Evolutionary conservation across 108 stramenopile genomes (phyloP), one percentile per base, ranked within the genome.

Genomic region (Nannochloropsis granulata): DNA sequence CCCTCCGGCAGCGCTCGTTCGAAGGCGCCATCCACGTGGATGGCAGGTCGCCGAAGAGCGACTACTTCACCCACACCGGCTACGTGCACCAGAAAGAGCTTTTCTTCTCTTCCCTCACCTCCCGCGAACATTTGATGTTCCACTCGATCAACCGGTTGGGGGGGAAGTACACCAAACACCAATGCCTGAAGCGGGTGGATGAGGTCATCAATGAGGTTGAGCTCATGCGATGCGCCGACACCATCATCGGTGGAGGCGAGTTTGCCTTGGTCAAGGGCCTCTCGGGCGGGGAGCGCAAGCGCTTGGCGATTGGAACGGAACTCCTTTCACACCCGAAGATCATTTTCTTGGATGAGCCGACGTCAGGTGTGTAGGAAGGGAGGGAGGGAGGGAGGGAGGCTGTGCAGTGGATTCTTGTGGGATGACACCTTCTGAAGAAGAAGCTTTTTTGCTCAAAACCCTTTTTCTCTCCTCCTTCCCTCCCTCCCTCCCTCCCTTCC

Each of bases 181-280:
- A 71, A 11, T 71, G 56, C 56, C 16, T 71, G 56, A 71, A 80
- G 23, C 86, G 94, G 23, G 91, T 92, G 5, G 82, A 93, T 16
- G 84, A 90, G 78, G 93, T 95, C 91, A 82, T 96, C 43, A 82
- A 83, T 0, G 92, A 94, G 80, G 87, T 96, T 24, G 94, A 94
- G 24, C 25, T 93, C 93, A 44, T 91, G 91, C 89, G 93, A 88
- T 84, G 93, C 90, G 80, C 88, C 90, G 45, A 90, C 91, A 56
- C 92, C 91, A n/a, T 92, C 92, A n/a, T 92, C 91, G 89, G 90
- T 83, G 79, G 92, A 7, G 56, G 56, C 5, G 56, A 71, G n/a
- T 71, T 71, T 88, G 85, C 82, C 90, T 13, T 90, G 82, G 83
- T 44, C 12, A 45, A 85, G 43, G 90, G 90, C 34, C 83, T 89